Percentiles rank a stretch among this genome's conserved stretches.
Evolutionary conservation across 176 grass and related monocot species (phyloP).

Genomic region (Zoysia pacifica): DNA sequence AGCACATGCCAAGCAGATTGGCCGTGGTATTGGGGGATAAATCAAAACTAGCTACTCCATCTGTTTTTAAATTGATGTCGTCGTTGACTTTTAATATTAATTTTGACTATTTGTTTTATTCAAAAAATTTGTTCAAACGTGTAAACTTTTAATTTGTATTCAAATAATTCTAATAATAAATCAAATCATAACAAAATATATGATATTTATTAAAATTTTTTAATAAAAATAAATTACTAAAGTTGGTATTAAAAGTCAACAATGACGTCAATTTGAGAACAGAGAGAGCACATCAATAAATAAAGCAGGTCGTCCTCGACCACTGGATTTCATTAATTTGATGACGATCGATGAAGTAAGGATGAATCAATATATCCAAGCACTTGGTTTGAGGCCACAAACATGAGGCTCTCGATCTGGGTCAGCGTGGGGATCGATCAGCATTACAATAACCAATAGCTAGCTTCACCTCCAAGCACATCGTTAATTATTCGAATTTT

Average conservation of each 20-base stretch:
- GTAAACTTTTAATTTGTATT: no score
- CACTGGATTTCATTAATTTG: not conserved
- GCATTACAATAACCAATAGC: not conserved
- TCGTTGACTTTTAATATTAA: no score
- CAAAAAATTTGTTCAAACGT: no score
- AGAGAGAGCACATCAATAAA: not conserved
- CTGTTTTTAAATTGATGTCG: no score
- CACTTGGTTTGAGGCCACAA: not conserved
- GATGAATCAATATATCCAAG: not conserved
- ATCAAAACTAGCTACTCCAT: no score
- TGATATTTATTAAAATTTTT: no score
- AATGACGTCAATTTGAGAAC: no score
- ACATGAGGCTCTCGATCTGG: not conserved
- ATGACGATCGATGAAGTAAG: not conserved
- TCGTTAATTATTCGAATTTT: not conserved
- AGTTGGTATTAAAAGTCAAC: not conserved
- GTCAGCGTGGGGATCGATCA: not conserved
- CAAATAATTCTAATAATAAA: no score
- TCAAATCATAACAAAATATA: no score
- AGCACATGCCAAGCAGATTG: no score
- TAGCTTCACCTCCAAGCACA: conserved; percentile 21
- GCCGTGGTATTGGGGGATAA: no score
- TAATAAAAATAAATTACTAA: not conserved
- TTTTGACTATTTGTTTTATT: no score
- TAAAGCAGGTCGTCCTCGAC: not conserved